Evolutionary conservation across 1,139 yeast species (phyloP), one percentile per base, ranked within the genome.

Genomic region (Pichia sp.): DNA sequence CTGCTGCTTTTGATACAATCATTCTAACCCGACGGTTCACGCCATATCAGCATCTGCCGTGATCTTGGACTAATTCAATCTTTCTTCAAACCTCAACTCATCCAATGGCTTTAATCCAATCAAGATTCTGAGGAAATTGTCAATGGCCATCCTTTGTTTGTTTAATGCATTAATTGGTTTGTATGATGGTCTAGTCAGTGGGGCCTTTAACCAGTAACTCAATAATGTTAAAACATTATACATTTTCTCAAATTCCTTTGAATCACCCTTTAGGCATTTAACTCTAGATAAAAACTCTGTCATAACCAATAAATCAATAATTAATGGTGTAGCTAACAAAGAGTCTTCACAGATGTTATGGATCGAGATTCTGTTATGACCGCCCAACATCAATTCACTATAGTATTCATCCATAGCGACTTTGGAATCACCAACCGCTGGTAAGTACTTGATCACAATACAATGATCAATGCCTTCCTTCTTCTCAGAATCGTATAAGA

Each of bases 391-490:
- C 64, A 90, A 79, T 68, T 90, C 97, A 50, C 95, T 84, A 71
- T 88, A 87, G 69, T 90, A 90, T 71, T 90, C 97, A 66, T 90
- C 97, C 97, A 90, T 90, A 45, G 97, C 97, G 52, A 90, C 96
- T 74, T 90, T 90, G 55, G 95, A 81, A 66, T 90, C 97, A 41
- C 95, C 95, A 46, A 90, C 97, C 8, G 97, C 97, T 49, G 86
- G 85, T 62, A 90, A 71, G 66, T 90, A 88, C 71, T 90, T 90
- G 71, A 90, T 90, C 53, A 90, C 97, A 65, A 90, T 88, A 68
- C 95, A 85, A 68, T 90, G 97, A 61, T 90, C 97, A 53, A 90
- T 85, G 52, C 75, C 77, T 56, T 79, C 77, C 48, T 95, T 95
- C 40, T 72, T 64, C 66, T 85, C 81, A 49, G 85, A 81, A 62